Evolutionary conservation across 1,284 basidiomycete genomes (phyloP).

Genomic region (Ceratobasidium sp.): DNA sequence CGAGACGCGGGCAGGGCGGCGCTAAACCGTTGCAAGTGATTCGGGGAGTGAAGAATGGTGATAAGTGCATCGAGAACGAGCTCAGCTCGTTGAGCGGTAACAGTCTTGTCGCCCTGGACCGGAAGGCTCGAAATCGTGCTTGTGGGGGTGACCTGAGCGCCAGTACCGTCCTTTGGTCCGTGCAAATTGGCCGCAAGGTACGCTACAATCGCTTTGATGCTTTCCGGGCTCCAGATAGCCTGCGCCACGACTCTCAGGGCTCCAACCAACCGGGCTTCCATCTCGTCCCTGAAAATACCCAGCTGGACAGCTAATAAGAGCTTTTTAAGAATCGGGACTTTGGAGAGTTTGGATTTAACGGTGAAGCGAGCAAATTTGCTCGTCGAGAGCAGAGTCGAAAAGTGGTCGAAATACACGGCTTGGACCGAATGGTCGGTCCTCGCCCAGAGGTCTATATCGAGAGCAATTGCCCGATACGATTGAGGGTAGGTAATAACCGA

Average conservation of each 20-base stretch:
- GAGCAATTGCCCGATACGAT: slow-evolving; percentile 81
- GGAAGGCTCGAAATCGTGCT: slow-evolving; percentile 21
- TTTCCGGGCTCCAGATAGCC: slow-evolving; percentile 69
- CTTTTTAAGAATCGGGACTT: slow-evolving; percentile 75
- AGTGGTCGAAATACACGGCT: slow-evolving; percentile 79
- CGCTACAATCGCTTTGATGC: slow-evolving; percentile 84
- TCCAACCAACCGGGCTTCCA: slow-evolving; percentile 62
- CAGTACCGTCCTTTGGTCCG: slow-evolving; percentile 57
- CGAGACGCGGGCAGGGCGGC: slow-evolving; percentile 73
- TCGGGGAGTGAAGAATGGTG: slow-evolving; percentile 59
- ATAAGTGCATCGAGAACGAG: slow-evolving; percentile 66
- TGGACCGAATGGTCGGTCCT: slow-evolving; percentile 72
- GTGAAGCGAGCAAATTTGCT: slow-evolving; percentile 81
- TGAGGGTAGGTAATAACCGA: slow-evolving; percentile 83
- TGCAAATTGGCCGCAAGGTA: slow-evolving; percentile 86
- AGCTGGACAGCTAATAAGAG: slow-evolving; percentile 82
- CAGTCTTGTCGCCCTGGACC: slow-evolving; percentile 34
- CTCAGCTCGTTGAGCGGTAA: slow-evolving; percentile 63
- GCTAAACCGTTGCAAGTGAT: slow-evolving; percentile 65
- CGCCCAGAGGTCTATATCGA: slow-evolving; percentile 93
- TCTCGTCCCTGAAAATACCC: slow-evolving; percentile 69
- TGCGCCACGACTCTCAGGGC: slow-evolving; percentile 64
- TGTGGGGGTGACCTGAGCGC: neutral
- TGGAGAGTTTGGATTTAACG: slow-evolving; percentile 68
- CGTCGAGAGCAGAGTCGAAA: slow-evolving; percentile 70